These are phyloP conservation scores for Apiospora phragmitis DNA, from an alignment of 2,329 filamentous ascomycete genomes.

Conservation along the genomic window DNA sequence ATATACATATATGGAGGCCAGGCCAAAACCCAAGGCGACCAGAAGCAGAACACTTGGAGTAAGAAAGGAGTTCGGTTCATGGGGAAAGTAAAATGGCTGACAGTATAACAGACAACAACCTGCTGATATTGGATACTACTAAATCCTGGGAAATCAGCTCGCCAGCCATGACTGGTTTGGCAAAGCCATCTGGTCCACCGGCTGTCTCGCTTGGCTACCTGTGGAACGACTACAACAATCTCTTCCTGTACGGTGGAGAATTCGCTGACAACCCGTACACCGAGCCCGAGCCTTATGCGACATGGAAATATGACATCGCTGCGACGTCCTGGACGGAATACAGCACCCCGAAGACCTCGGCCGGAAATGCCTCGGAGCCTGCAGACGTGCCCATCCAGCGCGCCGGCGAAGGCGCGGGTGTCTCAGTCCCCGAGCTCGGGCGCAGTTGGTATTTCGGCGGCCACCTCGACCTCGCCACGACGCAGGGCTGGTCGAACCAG, in stretches of 20 bases:
- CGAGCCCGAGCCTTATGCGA: slow-evolving; percentile 58
- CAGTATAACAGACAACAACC: slow-evolving; percentile 62
- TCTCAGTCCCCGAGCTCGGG: slow-evolving; percentile 69
- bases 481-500: slow-evolving; percentile 66
- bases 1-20: slow-evolving; percentile 76
- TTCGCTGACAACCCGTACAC: slow-evolving; percentile 64
- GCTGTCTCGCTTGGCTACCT: slow-evolving; percentile 72
- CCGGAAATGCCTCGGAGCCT: slow-evolving; percentile 61
- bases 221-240: slow-evolving; percentile 69
- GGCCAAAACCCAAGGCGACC: slow-evolving; percentile 55
- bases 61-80: slow-evolving; percentile 28
- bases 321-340: slow-evolving; percentile 64
- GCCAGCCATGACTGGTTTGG: slow-evolving; percentile 62
- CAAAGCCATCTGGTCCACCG: slow-evolving; percentile 68
- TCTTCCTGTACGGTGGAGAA: slow-evolving; percentile 75
- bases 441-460: slow-evolving; percentile 79
- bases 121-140: slow-evolving; percentile 70
- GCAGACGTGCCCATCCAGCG: slow-evolving; percentile 61
- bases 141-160: slow-evolving; percentile 69
- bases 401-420: slow-evolving; percentile 71
- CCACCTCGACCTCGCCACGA: slow-evolving; percentile 64
- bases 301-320: slow-evolving; percentile 70
- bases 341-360: slow-evolving; percentile 58
- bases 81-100: slow-evolving; percentile 8
- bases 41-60: slow-evolving; percentile 70